Base-by-base conservation (phyloP, 495 filamentous ascomycete species). In the Beverwykella pulmonaria region DNA sequence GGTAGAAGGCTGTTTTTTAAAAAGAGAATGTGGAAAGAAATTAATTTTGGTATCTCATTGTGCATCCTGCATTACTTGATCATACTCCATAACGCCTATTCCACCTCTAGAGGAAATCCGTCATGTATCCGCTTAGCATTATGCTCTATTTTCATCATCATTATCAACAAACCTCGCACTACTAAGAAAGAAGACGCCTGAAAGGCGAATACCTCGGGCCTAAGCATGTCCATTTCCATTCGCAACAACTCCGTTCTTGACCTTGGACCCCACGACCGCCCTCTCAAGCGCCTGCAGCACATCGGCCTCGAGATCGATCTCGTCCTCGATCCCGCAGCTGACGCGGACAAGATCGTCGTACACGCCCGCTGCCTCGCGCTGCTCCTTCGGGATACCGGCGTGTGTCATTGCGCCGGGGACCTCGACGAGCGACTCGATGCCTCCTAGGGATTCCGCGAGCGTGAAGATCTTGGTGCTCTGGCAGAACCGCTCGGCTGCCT, bases 361-460 rank as follows among this genome's bases (percentile, higher is more conserved):
- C n/a, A 98, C 92, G 39, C 94, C 94, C 1, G 91, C 92, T 20
- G 85, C 89, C 81, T 98, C 94, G 50, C 94, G 85, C 79, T 93
- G 85, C 48, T 91, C 92, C 75, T 83, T 83, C 25, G 94, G 94
- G 69, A 99, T 99, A 49, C 93, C 95, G 29, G 90, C 87, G 79
- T 99, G 94, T 20, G 94, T 99, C 94, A 99, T 99, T 75, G 84
- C 88, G 41, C 89, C 86, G 1, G 94, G 94, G 17, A 98, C 85
- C 79, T 99, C 94, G 67, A 91, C 90, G 66, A 99, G 79, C 73
- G 84, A 88, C 84, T 99, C 94, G 29, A 99, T 90, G 56, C 94
- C 94, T 61, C 94, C 94, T 26, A 99, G 80, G 56, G 86, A 90
- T 84, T 99, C 94, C 2, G 94, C 94, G 20, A 99, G 81, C 2